Base-by-base conservation (phyloP, 2,329 filamentous ascomycete species). In the Cercospora berteroae region DNA sequence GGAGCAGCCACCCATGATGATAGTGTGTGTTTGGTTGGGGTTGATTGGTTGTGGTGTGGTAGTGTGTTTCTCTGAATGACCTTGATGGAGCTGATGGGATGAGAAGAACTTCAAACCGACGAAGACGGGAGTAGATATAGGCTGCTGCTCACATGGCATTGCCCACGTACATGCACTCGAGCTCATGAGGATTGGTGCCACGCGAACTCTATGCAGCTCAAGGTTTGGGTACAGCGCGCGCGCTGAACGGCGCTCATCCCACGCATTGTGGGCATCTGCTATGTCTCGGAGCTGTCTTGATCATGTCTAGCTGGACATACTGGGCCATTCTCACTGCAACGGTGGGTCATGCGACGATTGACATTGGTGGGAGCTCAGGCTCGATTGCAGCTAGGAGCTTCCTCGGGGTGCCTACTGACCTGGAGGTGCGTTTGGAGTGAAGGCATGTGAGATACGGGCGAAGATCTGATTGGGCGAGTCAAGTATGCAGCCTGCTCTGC, bases 1-100 rank as follows among this genome's bases (percentile, higher is more conserved):
- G 50, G 67, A 67, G 70, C 74, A 77, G 69, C 72, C 69, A 71
- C 73, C 75, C 75, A 76, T 77, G 62, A 64, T 77, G 71, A 74
- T 71, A 62, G 68, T 65, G 61, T 63, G 63, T 62, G 33, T 62
- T 64, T 64, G 59, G 62, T 66, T 42, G 33, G 63, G 65, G 39
- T 67, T 69, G 67, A 56, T 67, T 67, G 67, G 67, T 62, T 63
- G 68, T 70, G 67, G 65, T 61, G 66, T 66, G 62, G 56, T 67
- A 66, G 65, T 65, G 42, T 69, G 68, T 60, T 65, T 63, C 57
- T 58, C 64, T 48, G 50, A 65, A 65, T 67, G 66, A 68, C 64
- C 65, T 72, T 71, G 68, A 70, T 73, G 71, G 68, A 44, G 33
- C 66, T 60, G 66, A 66, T 67, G 65, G 42, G 44, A 64, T 50